These are phyloP conservation scores for Theileria luwenshuni DNA, from an alignment of 169 alveolate species.

Conservation along the genomic window DNA sequence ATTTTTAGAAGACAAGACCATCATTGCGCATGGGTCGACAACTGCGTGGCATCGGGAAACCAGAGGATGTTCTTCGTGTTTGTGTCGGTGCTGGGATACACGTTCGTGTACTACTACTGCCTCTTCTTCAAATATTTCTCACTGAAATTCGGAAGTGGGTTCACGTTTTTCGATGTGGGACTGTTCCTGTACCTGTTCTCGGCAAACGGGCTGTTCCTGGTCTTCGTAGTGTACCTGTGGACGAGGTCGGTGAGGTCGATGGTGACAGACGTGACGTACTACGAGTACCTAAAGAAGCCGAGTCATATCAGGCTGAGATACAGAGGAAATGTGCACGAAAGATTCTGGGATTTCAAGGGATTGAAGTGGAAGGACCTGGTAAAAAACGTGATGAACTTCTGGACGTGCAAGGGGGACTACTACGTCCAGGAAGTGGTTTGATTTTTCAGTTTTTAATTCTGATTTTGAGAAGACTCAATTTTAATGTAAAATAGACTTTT, in stretches of 20 bases:
- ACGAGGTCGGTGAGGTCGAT: conserved; percentile 81
- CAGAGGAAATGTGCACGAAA: conserved; percentile 52
- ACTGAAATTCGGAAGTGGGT: conserved; percentile 12
- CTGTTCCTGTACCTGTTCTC: conserved; percentile 45
- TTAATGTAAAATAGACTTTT: too few relatives aligned
- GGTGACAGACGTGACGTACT: conserved; percentile 86
- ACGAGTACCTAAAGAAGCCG: conserved; percentile 83
- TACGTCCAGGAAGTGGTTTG: neutral
- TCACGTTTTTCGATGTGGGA: conserved; percentile 38
- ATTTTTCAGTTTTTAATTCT: too few relatives aligned
- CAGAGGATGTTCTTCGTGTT: conserved; percentile 74
- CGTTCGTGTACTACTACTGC: conserved; percentile 72
- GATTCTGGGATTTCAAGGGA: conserved; percentile 61
- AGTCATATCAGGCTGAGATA: conserved; percentile 38
- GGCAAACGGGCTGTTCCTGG: conserved; percentile 76
- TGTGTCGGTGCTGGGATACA: conserved; percentile 54
- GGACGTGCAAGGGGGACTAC: conserved; percentile 21
- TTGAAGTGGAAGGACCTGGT: conserved; percentile 11
- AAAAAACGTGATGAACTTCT: conserved; percentile 48
- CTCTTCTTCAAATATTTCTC: conserved; percentile 65
- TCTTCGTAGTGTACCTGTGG: conserved; percentile 78
- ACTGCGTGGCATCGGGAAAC: conserved; percentile 89
- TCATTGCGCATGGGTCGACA: conserved; percentile 96
- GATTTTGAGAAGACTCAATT: too few relatives aligned
- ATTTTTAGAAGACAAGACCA: conserved; percentile 88